These are phyloP conservation scores for Zygotorulaspora mrakii DNA, from an alignment of 1,139 yeast genomes.

Conservation along the genomic window DNA sequence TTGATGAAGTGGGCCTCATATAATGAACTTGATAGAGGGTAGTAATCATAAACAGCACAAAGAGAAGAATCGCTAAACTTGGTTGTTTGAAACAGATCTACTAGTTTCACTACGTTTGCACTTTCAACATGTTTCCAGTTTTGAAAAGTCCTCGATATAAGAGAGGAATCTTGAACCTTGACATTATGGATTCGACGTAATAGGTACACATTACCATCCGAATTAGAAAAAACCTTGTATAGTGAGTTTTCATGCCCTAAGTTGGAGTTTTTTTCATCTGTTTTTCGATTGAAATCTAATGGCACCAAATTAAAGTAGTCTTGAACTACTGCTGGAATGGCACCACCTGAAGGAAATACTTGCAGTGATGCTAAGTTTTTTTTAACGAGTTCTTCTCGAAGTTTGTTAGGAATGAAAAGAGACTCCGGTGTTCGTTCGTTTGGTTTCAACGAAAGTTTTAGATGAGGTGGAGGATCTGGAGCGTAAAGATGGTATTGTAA, in stretches of 20 bases:
- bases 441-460: slow-evolving; percentile 54
- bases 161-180: slow-evolving; percentile 56
- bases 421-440: slow-evolving; percentile 67
- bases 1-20: slow-evolving; percentile 51
- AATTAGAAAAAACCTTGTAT: slow-evolving; percentile 76
- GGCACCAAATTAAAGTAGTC: slow-evolving; percentile 85
- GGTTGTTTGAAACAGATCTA: slow-evolving; percentile 83
- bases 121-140: slow-evolving; percentile 50
- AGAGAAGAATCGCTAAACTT: slow-evolving; percentile 77
- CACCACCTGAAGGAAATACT: slow-evolving; percentile 40
- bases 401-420: slow-evolving; percentile 67
- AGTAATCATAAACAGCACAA: slow-evolving; percentile 63
- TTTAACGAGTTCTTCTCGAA: slow-evolving; percentile 67
- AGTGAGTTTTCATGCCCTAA: slow-evolving; percentile 55
- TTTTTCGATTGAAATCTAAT: slow-evolving; percentile 58
- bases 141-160: slow-evolving; percentile 46
- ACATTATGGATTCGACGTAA: slow-evolving; percentile 70
- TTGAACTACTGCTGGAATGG: slow-evolving; percentile 51
- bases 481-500: slow-evolving; percentile 86
- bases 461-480: slow-evolving; percentile 79
- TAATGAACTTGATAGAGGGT: slow-evolving; percentile 59
- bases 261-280: slow-evolving; percentile 46
- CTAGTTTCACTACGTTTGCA: slow-evolving; percentile 62
- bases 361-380: slow-evolving; percentile 82
- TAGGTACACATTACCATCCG: slow-evolving; percentile 74